These are phyloP conservation scores for Amauroascus verrucosus DNA, from an alignment of 2,329 filamentous ascomycete species.

Conservation along the genomic window DNA sequence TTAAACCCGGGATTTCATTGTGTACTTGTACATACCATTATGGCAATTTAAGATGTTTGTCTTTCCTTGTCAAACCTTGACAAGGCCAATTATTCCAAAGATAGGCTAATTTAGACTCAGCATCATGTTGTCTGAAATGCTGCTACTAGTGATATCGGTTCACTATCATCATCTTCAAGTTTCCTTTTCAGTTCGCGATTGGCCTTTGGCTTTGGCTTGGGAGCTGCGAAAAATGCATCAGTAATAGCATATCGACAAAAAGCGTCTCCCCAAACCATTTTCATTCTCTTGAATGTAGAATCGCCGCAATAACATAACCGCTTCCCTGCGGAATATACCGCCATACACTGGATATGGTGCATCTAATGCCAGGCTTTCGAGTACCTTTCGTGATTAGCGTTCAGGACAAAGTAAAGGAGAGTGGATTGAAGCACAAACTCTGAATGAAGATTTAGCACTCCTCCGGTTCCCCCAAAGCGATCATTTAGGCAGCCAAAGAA, in stretches of 20 bases:
- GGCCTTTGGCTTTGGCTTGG: conserved; percentile 55
- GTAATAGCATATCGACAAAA: conserved; percentile 4
- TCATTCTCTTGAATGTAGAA: conserved; percentile 99
- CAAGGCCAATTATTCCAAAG: background rate
- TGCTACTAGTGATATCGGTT: background rate
- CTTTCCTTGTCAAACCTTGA: background rate
- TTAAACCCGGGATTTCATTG: background rate
- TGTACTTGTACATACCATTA: conserved; percentile 13
- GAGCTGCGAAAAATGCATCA: conserved; percentile 35
- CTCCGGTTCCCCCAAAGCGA: conserved; percentile 90
- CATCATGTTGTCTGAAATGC: background rate
- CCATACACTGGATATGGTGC: conserved; percentile 71
- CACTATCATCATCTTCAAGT: conserved; percentile 27
- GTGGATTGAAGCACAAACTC: conserved; percentile 38
- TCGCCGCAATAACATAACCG: conserved; percentile 78
- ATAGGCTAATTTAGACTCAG: background rate
- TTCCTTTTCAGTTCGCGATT: conserved; percentile 53
- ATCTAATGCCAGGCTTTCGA: conserved; percentile 58
- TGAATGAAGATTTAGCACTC: conserved; percentile 79
- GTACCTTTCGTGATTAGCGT: background rate
- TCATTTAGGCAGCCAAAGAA: conserved; percentile 96
- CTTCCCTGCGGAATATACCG: conserved; percentile 81
- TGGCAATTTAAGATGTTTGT: background rate
- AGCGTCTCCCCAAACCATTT: conserved; percentile 46
- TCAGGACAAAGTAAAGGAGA: conserved; percentile 1